Evolutionary conservation across 208 protist genomes (phyloP).

Genomic region (Wallacemonas sp.): DNA sequence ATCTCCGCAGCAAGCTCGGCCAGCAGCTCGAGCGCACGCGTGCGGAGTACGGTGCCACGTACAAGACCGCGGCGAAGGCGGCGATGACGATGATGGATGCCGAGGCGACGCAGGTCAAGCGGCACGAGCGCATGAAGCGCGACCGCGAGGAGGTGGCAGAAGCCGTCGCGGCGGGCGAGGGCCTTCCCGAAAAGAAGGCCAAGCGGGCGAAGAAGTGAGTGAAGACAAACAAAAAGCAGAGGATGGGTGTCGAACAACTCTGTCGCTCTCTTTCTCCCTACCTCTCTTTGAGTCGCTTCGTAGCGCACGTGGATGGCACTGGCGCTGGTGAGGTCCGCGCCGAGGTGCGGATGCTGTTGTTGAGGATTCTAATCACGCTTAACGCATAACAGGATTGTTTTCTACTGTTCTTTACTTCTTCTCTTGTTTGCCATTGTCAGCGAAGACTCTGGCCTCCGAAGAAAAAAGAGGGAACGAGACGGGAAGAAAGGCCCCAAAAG

Average conservation of each 20-base stretch:
- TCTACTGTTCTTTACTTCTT: neutral
- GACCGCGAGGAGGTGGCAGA: constrained; percentile 62
- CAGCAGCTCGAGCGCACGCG: constrained; percentile 59
- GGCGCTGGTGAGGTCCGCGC: too few relatives aligned
- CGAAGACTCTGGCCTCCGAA: too few relatives aligned
- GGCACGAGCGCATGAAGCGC: constrained; percentile 42
- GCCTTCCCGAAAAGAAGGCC: constrained; percentile 13
- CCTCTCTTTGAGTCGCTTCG: too few relatives aligned
- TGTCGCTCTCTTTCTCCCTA: neutral
- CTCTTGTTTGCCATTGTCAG: neutral
- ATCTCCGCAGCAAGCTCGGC: constrained; percentile 75
- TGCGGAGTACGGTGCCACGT: constrained; percentile 69
- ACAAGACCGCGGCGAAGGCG: constrained; percentile 58
- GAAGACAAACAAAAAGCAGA: neutral
- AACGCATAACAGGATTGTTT: neutral
- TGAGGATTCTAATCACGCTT: too few relatives aligned
- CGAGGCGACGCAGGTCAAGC: constrained; percentile 41
- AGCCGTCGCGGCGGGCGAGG: constrained; percentile 52
- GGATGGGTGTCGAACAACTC: neutral
- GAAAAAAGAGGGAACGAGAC: too few relatives aligned
- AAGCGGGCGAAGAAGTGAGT: constrained; percentile 28
- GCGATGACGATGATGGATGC: constrained; percentile 67
- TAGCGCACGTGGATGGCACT: too few relatives aligned
- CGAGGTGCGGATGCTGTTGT: too few relatives aligned
- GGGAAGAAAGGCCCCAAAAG: too few relatives aligned